These are phyloP conservation scores for Brassica juncea DNA, from an alignment of 345 rosid species.

Conservation along the genomic window DNA sequence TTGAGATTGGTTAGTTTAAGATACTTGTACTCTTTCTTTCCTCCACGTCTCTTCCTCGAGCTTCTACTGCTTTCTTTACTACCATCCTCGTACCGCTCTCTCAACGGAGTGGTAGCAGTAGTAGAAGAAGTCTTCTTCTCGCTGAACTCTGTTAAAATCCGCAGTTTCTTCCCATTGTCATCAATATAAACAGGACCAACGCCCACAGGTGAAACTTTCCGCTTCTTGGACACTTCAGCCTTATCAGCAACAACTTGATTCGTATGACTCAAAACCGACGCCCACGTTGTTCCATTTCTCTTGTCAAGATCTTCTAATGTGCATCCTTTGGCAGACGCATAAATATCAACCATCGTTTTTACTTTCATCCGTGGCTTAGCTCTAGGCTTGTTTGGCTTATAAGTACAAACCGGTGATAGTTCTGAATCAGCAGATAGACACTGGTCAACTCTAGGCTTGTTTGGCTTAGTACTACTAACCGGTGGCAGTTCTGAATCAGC, in stretches of 20 bases:
- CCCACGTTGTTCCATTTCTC: slow-evolving; percentile 68
- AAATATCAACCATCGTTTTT: slow-evolving; percentile 81
- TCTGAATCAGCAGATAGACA: slow-evolving; percentile 74
- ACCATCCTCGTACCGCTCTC: slow-evolving; percentile 8
- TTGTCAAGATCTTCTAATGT: slow-evolving; percentile 90
- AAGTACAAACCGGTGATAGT: slow-evolving; percentile 58
- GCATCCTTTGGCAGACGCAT: slow-evolving; percentile 61
- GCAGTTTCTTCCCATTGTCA: slow-evolving; percentile 77
- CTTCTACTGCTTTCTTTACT: slow-evolving; percentile 45
- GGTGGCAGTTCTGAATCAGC: slow-evolving; percentile 66
- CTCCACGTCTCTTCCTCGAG: slow-evolving; percentile 51
- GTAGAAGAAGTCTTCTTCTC: slow-evolving; percentile 25
- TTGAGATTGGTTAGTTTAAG: slow-evolving; percentile 56
- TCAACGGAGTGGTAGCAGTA: slow-evolving; percentile 9
- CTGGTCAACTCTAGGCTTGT: slow-evolving; percentile 71
- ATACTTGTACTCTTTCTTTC: slow-evolving; percentile 56
- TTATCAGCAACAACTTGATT: slow-evolving; percentile 42
- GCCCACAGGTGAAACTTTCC: slow-evolving; percentile 49
- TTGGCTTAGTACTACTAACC: slow-evolving; percentile 49
- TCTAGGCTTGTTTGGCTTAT: slow-evolving; percentile 63
- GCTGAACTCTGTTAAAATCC: slow-evolving; percentile 69
- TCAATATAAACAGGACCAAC: slow-evolving; percentile 90
- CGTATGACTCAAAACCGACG: slow-evolving; percentile 44
- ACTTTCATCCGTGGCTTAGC: slow-evolving; percentile 68
- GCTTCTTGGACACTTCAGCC: slow-evolving; percentile 47